Evolutionary conservation across 2,329 filamentous ascomycete genomes (phyloP), one percentile per base, ranked within the genome.

Genomic region (Clarireedia homoeocarpa): DNA sequence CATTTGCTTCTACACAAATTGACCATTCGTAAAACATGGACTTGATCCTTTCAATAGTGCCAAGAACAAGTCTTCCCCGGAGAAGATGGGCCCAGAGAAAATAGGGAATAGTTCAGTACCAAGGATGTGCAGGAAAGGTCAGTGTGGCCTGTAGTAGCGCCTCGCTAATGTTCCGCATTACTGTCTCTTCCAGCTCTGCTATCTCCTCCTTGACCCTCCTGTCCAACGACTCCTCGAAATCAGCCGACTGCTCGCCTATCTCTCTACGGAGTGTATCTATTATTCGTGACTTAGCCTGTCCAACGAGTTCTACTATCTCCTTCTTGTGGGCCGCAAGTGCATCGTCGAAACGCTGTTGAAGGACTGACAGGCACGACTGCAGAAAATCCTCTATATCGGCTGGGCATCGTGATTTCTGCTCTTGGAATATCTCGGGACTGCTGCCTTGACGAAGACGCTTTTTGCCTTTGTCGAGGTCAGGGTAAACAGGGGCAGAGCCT

Each of bases 121-220:
- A 48, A 48, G 26, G 46, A 48, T 48, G 46, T 34, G 15, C 46
- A 48, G 46, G 46, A 34, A 48, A 48, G 26, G 46, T 48, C 26
- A 48, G 46, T n/a, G 46, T 48, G n/a, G 46, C 46, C 26, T 48
- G 26, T 48, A 48, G 46, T 48, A 23, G 46, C 46, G 46, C 46
- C 46, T 48, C 46, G 26, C 46, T 48, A 48, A 48, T 48, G 26
- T 48, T 48, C 46, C 10, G 46, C 46, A 48, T 48, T 7, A 48
- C 26, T 6, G 46, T 48, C 6, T 48, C 46, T 48, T 48, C 46
- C 7, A 48, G 46, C 46, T 48, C 46, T 48, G 7, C 46, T 20
- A 48, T 48, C n/a, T 48, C 46, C 26, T 48, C 46, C 26, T 48
- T 48, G 46, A 48, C 26, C 26, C 26, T 48, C 46, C 15, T 48